Conservation (phyloP, 2,329 filamentous ascomycete species). For the Aspergillus vadensis region DNA sequence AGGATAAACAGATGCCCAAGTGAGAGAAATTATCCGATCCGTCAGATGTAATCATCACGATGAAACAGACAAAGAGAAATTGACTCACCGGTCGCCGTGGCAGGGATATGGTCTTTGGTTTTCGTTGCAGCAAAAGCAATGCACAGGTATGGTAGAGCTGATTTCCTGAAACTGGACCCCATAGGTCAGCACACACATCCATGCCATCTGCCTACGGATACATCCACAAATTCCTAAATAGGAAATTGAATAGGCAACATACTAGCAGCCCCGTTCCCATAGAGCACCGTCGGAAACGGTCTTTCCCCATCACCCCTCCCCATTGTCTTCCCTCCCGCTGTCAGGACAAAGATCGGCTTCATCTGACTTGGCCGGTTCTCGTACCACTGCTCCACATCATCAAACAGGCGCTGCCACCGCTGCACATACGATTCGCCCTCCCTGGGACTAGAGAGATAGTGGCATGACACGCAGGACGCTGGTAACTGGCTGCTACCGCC, state of each 20-base stretch:
- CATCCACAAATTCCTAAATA: too few species aligned
- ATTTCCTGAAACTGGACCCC: conserved; percentile 33
- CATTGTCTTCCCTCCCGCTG: conserved; percentile 8
- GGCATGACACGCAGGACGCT: conserved; percentile 17
- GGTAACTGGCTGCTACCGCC: not conserved
- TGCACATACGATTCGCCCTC: conserved; percentile 26
- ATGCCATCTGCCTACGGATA: too few species aligned
- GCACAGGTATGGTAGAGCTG: conserved; percentile 38
- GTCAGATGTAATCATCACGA: too few species aligned
- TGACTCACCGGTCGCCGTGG: conserved; percentile 27
- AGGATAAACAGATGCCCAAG: too few species aligned
- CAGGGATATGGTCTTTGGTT: conserved; percentile 29
- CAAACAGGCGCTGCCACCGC: conserved; percentile 45
- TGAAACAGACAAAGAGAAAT: too few species aligned
- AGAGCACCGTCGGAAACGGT: conserved; percentile 30
- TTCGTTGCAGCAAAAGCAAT: conserved; percentile 34
- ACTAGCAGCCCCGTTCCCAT: conserved; percentile 33
- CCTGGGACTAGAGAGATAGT: conserved; percentile 21
- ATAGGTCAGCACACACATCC: too few species aligned
- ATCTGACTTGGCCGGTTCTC: conserved; percentile 32
- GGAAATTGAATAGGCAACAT: conserved; percentile 1
- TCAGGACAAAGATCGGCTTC: conserved; percentile 29
- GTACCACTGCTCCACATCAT: conserved; percentile 48
- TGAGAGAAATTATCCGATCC: too few species aligned
- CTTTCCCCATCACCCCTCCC: conserved; percentile 11